Evolutionary conservation across 2,329 filamentous ascomycete species (phyloP), one percentile per base, ranked within the genome.

Genomic region (Penicillium sp.): DNA sequence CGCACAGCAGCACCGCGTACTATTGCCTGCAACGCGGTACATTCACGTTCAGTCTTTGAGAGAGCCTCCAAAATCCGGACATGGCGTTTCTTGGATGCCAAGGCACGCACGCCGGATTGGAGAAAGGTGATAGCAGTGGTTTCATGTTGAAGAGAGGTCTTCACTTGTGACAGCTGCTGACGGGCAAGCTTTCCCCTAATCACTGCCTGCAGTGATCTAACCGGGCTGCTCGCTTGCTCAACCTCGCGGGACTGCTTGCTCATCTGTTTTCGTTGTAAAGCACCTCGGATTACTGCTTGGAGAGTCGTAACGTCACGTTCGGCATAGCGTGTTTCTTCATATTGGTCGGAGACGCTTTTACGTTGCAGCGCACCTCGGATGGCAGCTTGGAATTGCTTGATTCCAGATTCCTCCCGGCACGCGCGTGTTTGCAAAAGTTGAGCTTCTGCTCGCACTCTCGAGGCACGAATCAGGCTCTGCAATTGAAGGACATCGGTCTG

Each of bases 391-490:
- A 87, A 77, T 13, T 69, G 67, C 55, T 79, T 78, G 61, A 83
- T 73, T 1, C 78, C 77, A 16, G 76, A 71, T 37, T 77, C 74
- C 55, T 81, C 73, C 59, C 68, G 73, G 33, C 74, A 73, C 50
- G 78, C 67, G 40, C 69, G 70, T 40, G 66, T 72, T 60, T 73
- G 78, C 49, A 82, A 60, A 14, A 77, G 63, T 67, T 79, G 63
- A 65, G 81, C 69, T 72, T 79, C 69, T 11, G 71, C 67, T 54
- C 81, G 75, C 22, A 75, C 74, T 63, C 76, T 78, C 37, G 75
- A 67, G 71, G 78, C 81, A 85, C 90, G 85, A 82, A 92, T 76
- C 49, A 96, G 81, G 73, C 88, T 96, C 75, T 99, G 95, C 13
- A 99, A 80, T 68, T 87, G 86, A 60, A 95, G 77, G 47, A 98